Conservation (phyloP, 2,329 filamentous ascomycete species). For the Sporothrix variecibatus region DNA sequence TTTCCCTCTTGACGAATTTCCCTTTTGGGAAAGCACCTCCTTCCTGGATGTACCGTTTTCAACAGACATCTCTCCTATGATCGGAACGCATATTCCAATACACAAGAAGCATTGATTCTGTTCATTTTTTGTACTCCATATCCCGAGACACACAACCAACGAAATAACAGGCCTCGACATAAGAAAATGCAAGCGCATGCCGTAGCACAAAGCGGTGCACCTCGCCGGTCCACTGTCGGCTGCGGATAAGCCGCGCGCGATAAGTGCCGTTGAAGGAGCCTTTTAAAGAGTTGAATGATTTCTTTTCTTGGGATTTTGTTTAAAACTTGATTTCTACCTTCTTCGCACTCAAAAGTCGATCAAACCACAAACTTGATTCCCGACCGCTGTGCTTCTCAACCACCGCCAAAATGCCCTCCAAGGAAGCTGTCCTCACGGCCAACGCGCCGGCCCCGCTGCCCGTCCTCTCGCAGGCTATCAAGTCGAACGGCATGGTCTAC, state of each 20-base stretch:
- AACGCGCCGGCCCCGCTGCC: slow-evolving; percentile 55
- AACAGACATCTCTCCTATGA: background rate
- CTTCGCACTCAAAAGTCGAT: background rate
- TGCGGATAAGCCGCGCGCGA: slow-evolving; percentile 13
- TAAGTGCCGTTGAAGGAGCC: background rate
- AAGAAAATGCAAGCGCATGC: background rate
- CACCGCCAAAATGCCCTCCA: slow-evolving; percentile 7
- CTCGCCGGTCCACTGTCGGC: background rate
- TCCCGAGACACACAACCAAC: background rate
- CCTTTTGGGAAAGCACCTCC: background rate
- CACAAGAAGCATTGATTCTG: background rate
- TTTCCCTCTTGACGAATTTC: background rate
- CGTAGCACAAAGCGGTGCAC: background rate
- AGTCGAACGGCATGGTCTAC: slow-evolving; percentile 68
- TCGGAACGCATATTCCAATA: background rate
- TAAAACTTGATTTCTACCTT: background rate
- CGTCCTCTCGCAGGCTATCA: slow-evolving; percentile 62
- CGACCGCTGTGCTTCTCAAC: background rate
- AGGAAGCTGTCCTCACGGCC: slow-evolving; percentile 45
- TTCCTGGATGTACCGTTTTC: background rate
- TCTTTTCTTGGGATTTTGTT: background rate
- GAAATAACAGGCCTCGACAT: background rate
- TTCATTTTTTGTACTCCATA: background rate
- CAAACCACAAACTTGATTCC: background rate
- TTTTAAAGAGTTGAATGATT: background rate